Conservation (phyloP, 257 asterid genomes). For the Solanum tarijense region DNA sequence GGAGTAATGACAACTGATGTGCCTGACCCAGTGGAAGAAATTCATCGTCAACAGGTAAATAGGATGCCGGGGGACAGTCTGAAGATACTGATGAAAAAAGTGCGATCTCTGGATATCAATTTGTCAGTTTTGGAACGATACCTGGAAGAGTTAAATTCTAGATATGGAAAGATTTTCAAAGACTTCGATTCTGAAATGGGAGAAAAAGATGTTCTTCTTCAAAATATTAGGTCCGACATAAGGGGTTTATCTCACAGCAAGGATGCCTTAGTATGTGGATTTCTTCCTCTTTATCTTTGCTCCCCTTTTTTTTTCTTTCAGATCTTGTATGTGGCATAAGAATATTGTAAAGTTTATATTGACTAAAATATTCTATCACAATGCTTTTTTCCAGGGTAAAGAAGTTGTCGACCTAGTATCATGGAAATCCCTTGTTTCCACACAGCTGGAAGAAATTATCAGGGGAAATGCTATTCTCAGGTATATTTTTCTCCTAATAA, state of each 20-base stretch:
- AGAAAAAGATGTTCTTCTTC: slow-evolving; percentile 38
- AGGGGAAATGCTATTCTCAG: slow-evolving; percentile 64
- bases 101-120: slow-evolving; percentile 74
- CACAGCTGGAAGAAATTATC: slow-evolving; percentile 51
- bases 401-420: slow-evolving; percentile 53
- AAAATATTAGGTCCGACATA: slow-evolving; percentile 52
- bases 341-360: not conserved
- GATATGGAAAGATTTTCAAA: slow-evolving; percentile 57
- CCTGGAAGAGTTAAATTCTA: slow-evolving; percentile 64
- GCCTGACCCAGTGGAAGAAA: slow-evolving; percentile 75
- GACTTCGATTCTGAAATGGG: slow-evolving; percentile 57
- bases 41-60: slow-evolving; percentile 58
- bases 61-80: slow-evolving; percentile 98
- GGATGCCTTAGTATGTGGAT: slow-evolving; percentile 51
- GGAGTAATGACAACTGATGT: slow-evolving; percentile 27
- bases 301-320: not conserved
- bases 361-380: slow-evolving; percentile 1
- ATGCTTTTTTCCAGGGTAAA: slow-evolving; percentile 42
- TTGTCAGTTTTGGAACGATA: slow-evolving; percentile 72
- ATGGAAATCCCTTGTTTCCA: slow-evolving; percentile 76
- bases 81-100: slow-evolving; percentile 81
- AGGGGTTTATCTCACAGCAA: slow-evolving; percentile 55
- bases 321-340: not conserved
- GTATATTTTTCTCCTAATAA: slow-evolving; percentile 15
- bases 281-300: not conserved